phyloP scores from a whole-genome alignment of 176 grass and related monocot species.

The Raddia guianensis region DNA sequence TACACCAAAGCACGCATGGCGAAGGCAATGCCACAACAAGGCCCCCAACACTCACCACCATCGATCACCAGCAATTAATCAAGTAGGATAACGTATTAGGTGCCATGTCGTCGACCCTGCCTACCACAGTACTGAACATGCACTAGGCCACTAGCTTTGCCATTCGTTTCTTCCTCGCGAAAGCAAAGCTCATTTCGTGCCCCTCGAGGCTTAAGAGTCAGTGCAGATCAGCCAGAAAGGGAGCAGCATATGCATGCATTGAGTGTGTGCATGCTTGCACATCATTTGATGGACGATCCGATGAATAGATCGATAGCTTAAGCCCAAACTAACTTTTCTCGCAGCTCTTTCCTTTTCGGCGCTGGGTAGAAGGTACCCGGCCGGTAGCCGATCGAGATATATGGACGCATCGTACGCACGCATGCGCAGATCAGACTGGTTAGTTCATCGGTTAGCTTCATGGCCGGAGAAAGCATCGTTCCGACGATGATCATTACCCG shows the following conservation, averaged over 20 bases:
- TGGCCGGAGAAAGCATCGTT: not conserved
- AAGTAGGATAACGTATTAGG: not conserved
- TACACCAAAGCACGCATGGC: not conserved
- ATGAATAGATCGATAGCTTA: not conserved
- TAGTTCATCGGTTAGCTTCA: not conserved
- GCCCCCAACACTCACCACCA: not conserved
- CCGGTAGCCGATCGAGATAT: not conserved
- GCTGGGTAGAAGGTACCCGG: not conserved
- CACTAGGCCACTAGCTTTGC: not conserved
- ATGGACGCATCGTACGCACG: not conserved
- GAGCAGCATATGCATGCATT: not conserved
- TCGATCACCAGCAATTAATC: not conserved
- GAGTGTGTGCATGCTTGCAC: not conserved
- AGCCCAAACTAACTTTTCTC: not conserved
- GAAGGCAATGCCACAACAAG: not conserved
- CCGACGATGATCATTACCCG: not conserved
- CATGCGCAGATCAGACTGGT: not conserved
- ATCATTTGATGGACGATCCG: not conserved
- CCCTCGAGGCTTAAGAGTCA: not conserved
- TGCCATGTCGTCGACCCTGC: constrained; percentile 7
- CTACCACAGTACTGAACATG: not conserved
- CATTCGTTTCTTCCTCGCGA: not conserved
- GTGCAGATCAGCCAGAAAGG: not conserved
- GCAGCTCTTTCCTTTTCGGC: not conserved
- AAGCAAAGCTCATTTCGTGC: not conserved